phyloP scores from a whole-genome alignment of 2,329 filamentous ascomycete genomes.

The Colletotrichum sp. region DNA sequence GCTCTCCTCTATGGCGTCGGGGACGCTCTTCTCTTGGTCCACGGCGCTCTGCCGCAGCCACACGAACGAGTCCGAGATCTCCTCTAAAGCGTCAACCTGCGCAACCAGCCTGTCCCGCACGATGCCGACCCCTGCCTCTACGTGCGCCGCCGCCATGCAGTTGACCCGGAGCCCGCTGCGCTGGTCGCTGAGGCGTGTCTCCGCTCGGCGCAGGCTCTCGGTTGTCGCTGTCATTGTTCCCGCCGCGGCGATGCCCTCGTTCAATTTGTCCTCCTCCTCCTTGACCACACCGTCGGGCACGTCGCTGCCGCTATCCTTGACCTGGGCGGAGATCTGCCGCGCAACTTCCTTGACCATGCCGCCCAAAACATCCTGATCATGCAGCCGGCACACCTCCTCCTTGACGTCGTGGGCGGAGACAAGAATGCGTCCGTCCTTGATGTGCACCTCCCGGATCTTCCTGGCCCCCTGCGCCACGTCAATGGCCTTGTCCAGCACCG shows the following conservation, averaged over 20 bases:
- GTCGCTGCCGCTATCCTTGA: not conserved
- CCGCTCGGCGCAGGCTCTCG: not conserved
- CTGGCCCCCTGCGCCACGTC: not conserved
- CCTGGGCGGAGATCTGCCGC: not conserved
- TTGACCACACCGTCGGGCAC: not conserved
- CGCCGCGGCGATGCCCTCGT: not conserved
- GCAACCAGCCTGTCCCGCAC: not conserved
- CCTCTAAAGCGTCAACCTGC: not conserved
- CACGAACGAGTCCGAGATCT: not conserved
- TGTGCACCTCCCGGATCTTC: not conserved
- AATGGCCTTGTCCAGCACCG: not conserved
- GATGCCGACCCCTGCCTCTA: not conserved
- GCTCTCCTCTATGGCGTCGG: not conserved
- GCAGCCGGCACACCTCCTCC: not conserved
- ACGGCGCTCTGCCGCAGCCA: not conserved
- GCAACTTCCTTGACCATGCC: not conserved
- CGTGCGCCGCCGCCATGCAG: not conserved
- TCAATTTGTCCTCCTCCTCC: not conserved
- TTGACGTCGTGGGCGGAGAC: not conserved
- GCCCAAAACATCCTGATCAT: not conserved
- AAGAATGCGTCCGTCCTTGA: not conserved
- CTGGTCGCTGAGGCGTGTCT: not conserved
- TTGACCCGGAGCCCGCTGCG: not conserved
- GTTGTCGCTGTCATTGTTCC: not conserved
- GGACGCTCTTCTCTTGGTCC: not conserved